Evolutionary conservation across 192 early-diverging fungal genomes (phyloP).

Genomic region (Coemansia pectinata): DNA sequence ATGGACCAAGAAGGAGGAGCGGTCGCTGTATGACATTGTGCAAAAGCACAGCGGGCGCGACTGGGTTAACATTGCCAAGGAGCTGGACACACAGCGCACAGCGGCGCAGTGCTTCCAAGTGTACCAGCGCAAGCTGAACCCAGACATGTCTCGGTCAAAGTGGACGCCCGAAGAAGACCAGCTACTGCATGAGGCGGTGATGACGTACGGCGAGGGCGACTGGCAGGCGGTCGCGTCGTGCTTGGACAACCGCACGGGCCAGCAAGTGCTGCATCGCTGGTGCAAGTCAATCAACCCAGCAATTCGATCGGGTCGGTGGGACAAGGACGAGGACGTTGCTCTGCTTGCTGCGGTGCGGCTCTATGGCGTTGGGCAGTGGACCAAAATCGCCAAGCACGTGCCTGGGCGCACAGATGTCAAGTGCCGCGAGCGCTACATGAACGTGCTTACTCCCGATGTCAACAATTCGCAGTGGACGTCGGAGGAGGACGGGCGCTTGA

Average conservation of each 20-base stretch:
- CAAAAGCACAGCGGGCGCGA: conserved; percentile 52
- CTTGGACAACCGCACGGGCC: conserved; percentile 65
- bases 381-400: conserved; percentile 68
- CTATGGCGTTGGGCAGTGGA: conserved; percentile 71
- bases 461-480: conserved; percentile 60
- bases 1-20: conserved; percentile 65
- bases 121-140: conserved; percentile 59
- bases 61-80: conserved; percentile 69
- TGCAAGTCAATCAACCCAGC: conserved; percentile 67
- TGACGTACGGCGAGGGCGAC: conserved; percentile 66
- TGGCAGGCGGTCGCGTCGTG: conserved; percentile 71
- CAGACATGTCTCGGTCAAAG: conserved; percentile 47
- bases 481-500: conserved; percentile 53
- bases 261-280: conserved; percentile 76
- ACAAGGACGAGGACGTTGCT: conserved; percentile 66
- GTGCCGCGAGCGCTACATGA: conserved; percentile 76
- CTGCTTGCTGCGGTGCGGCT: conserved; percentile 63
- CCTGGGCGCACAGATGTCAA: conserved; percentile 75
- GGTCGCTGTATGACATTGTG: conserved; percentile 52
- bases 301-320: conserved; percentile 67
- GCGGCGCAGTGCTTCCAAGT: conserved; percentile 73
- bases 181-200: conserved; percentile 63
- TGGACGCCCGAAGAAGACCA: conserved; percentile 75
- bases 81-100: conserved; percentile 66
- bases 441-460: conserved; percentile 62